Evolutionary conservation across 768 basidiomycete species (phyloP).

Genomic region (Favolaschia claudopus): DNA sequence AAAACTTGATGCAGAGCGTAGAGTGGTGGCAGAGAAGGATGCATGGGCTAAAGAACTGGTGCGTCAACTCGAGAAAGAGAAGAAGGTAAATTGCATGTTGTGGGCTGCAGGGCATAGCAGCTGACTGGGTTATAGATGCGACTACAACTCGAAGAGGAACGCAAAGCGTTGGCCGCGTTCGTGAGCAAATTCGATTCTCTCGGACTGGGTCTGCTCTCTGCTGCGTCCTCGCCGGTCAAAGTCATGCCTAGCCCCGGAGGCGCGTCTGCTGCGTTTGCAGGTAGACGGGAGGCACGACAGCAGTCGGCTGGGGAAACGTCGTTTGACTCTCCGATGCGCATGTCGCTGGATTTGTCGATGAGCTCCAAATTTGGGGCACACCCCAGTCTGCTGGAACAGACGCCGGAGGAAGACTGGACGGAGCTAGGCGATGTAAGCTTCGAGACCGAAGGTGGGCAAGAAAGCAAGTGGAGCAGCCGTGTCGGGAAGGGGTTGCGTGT

Average conservation of each 20-base stretch:
- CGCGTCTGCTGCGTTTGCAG: constrained; percentile 55
- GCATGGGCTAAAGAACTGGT: constrained; percentile 79
- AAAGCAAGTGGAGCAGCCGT: constrained; percentile 40
- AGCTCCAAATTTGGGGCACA: constrained; percentile 39
- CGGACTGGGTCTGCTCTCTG: constrained; percentile 52
- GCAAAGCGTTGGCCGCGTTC: constrained; percentile 79
- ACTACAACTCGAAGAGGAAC: constrained; percentile 76
- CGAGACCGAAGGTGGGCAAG: constrained; percentile 47
- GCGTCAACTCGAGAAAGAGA: constrained; percentile 81
- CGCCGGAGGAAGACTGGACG: constrained; percentile 63
- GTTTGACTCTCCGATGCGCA: constrained; percentile 33
- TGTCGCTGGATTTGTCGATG: constrained; percentile 50
- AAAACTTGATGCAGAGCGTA: constrained; percentile 64
- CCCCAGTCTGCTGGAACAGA: constrained; percentile 66
- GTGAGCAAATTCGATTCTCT: constrained; percentile 84
- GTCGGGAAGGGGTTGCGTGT: constrained; percentile 25
- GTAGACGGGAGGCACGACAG: constrained; percentile 49
- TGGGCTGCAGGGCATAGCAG: background rate
- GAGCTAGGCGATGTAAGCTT: constrained; percentile 59
- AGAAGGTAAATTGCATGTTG: constrained; percentile 54
- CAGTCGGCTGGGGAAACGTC: constrained; percentile 35
- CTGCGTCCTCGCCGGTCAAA: constrained; percentile 46
- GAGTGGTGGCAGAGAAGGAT: constrained; percentile 71
- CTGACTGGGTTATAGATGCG: constrained; percentile 48
- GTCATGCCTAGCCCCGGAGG: constrained; percentile 62